Percentiles rank a stretch among this genome's conserved stretches.
phyloP scores from a whole-genome alignment of 306 rosid genomes.

The Parietaria judaica region DNA sequence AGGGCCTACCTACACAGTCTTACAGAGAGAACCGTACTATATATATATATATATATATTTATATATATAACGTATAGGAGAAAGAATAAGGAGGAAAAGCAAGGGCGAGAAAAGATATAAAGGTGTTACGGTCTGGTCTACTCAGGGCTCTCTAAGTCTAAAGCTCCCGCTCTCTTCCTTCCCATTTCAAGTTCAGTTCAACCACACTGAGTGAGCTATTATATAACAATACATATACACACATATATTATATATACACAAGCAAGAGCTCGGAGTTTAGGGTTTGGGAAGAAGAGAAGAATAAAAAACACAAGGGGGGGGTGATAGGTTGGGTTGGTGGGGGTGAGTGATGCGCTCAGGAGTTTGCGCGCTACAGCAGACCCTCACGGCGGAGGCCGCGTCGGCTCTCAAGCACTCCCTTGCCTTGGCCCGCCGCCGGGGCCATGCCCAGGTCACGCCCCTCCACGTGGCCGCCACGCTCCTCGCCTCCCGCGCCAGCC shows the following conservation, averaged over 20 bases:
- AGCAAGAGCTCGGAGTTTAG: too few species aligned
- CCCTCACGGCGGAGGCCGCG: conserved; percentile 99
- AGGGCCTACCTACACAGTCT: too few species aligned
- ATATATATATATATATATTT: too few species aligned
- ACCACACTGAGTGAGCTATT: too few species aligned
- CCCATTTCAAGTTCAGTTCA: too few species aligned
- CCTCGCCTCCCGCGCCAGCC: conserved; percentile 50
- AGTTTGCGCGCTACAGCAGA: conserved; percentile 75
- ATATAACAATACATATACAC: too few species aligned
- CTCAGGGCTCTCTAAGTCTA: conserved; percentile 2
- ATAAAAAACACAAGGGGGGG: conserved; percentile 17
- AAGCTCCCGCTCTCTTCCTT: not conserved
- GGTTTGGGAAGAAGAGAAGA: too few species aligned
- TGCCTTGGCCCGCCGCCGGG: conserved; percentile 65
- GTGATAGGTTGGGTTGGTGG: conserved; percentile 46
- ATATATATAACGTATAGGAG: too few species aligned
- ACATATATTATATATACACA: too few species aligned
- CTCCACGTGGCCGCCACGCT: conserved; percentile 82
- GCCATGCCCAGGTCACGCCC: conserved; percentile 97
- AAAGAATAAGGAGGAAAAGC: too few species aligned
- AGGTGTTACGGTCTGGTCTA: conserved; percentile 2
- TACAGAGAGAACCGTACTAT: too few species aligned
- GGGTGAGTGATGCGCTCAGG: conserved; percentile 86
- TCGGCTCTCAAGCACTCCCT: conserved; percentile 81
- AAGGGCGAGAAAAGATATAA: too few species aligned